Conservation (phyloP, 2,329 filamentous ascomycete species). For the Ilyonectria destructans region DNA sequence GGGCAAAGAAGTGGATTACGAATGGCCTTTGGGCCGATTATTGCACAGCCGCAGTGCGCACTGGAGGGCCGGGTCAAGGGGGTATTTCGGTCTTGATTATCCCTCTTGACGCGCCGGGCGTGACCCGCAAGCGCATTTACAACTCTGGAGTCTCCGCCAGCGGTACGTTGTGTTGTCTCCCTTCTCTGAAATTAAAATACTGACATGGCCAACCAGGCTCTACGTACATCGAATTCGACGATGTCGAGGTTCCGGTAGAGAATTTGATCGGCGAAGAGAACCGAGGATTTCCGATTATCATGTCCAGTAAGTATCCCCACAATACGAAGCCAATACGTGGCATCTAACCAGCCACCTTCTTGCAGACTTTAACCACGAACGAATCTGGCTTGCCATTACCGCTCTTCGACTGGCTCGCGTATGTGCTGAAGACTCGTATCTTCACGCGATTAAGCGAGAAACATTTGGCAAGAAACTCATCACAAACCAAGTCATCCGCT, state of each 20-base stretch:
- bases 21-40: slow-evolving; percentile 36
- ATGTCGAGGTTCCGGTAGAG: slow-evolving; percentile 33
- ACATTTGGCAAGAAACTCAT: slow-evolving; percentile 74
- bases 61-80: slow-evolving; percentile 23
- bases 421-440: slow-evolving; percentile 67
- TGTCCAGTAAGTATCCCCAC: slow-evolving; percentile 26
- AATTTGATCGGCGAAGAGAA: slow-evolving; percentile 37
- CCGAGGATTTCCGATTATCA: slow-evolving; percentile 36
- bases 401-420: slow-evolving; percentile 71
- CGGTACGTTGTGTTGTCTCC: slow-evolving; percentile 10
- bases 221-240: slow-evolving; percentile 36
- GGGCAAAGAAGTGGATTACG: slow-evolving; percentile 40
- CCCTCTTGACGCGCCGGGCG: slow-evolving; percentile 20
- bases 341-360: not conserved
- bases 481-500: slow-evolving; percentile 71
- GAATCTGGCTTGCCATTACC: slow-evolving; percentile 71
- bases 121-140: slow-evolving; percentile 30
- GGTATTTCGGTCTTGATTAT: slow-evolving; percentile 36
- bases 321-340: too few relatives aligned
- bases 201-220: slow-evolving; percentile 20
- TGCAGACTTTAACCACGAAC: slow-evolving; percentile 70
- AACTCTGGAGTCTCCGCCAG: slow-evolving; percentile 35
- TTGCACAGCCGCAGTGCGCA: slow-evolving; percentile 38
- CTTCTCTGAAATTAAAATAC: not conserved
- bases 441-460: slow-evolving; percentile 65